Conservation (phyloP, 768 basidiomycete species). For the Clitopilus hobsonii region DNA sequence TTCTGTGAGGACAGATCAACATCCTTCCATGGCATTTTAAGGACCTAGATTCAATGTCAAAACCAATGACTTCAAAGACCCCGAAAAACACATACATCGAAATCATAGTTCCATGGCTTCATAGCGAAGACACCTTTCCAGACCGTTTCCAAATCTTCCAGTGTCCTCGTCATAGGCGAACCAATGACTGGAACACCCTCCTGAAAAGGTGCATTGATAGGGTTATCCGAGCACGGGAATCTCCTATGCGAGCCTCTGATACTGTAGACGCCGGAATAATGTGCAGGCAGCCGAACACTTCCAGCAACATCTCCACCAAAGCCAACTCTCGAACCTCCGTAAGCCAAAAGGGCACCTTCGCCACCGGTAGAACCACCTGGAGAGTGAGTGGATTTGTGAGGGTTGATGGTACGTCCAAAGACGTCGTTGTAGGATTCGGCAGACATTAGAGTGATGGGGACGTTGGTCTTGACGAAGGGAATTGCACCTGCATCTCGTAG, state of each 20-base stretch:
- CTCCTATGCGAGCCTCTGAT: conserved; percentile 48
- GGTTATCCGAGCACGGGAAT: conserved; percentile 41
- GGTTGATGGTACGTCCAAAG: conserved; percentile 58
- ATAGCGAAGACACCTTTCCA: conserved; percentile 58
- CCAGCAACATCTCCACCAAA: conserved; percentile 71
- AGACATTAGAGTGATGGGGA: conserved; percentile 53
- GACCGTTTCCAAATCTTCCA: conserved; percentile 58
- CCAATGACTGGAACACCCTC: conserved; percentile 52
- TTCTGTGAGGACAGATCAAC: conserved; percentile 23
- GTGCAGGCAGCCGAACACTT: conserved; percentile 60
- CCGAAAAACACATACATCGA: conserved; percentile 25
- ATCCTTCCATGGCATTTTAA: conserved; percentile 37
- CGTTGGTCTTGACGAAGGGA: conserved; percentile 61
- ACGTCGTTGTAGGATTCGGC: conserved; percentile 53
- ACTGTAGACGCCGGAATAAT: conserved; percentile 59
- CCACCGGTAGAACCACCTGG: conserved; percentile 68
- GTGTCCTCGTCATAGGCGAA: conserved; percentile 56
- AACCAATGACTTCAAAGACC: conserved; percentile 6
- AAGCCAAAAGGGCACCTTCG: conserved; percentile 59
- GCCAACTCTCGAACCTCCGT: conserved; percentile 55
- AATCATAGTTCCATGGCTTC: conserved; percentile 64
- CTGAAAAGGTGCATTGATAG: conserved; percentile 46
- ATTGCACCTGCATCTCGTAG: conserved; percentile 60
- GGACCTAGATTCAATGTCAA: conserved; percentile 27
- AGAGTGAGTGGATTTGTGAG: conserved; percentile 47